Evolutionary conservation across 2,329 filamentous ascomycete species (phyloP), one percentile per base, ranked within the genome.

Genomic region (Epichloe bromicola): DNA sequence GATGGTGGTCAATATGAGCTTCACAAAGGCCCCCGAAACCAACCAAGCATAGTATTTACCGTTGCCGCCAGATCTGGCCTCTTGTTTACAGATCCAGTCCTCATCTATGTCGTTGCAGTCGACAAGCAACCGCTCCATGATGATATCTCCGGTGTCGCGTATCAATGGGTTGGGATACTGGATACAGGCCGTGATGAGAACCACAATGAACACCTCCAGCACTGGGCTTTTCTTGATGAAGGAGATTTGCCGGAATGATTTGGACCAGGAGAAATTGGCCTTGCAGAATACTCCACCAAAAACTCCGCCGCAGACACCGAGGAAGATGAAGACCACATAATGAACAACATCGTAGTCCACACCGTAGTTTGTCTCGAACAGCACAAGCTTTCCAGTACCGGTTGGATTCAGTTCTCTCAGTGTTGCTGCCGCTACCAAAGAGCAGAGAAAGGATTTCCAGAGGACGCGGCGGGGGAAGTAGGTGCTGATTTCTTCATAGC

Each of bases 281-380:
- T 73, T 73, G 67, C 77, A 80, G 59, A 82, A 82, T 1, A 76
- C 57, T 1, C 76, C 78, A 5, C 78, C 78, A 54, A 79, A 80
- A 0, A 81, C 53, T 3, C 78, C 79, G n/a, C 78, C 79, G 4
- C 67, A 71, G 12, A 80, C 56, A 1, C 78, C 78, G 0, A 82
- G 70, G 2, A 80, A 51, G 4, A 78, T 63, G 59, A 82, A 82
- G 36, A 79, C 68, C 2, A 78, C 57, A 57, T 80, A 80, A 56
- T 82, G 75, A 10, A 73, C 59, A 1, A 73, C 62, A n/a, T 70
- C 61, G 57, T 80, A 81, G n/a, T 72, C 69, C 3, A 73, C 73
- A 4, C 74, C 75, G 54, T 80, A 81, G 48, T 75, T 73, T 4
- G 78, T 80, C 57, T 82, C 76, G 58, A 80, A 82, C 5, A 81